Evolutionary conservation across 2,329 filamentous ascomycete species (phyloP).

Genomic region (Neopestalotiopsis sp.): DNA sequence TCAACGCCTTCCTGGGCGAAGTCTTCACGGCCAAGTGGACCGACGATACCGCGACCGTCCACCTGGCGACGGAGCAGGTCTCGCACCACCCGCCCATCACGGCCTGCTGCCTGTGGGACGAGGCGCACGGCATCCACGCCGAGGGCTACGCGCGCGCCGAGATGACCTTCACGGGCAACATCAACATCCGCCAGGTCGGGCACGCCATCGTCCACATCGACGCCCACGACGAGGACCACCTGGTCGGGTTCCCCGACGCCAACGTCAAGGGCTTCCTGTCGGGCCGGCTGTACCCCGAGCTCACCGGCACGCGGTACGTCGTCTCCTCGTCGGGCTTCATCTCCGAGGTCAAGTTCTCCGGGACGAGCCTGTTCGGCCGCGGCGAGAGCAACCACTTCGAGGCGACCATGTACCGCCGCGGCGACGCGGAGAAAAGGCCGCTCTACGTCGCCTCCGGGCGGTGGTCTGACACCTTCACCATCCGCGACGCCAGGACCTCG

Average conservation of each 20-base stretch:
- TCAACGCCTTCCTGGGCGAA: constrained; percentile 11
- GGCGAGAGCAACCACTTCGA: constrained; percentile 22
- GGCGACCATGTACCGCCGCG: constrained; percentile 29
- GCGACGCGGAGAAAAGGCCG: constrained; percentile 21
- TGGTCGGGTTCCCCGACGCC: constrained; percentile 16
- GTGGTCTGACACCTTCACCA: constrained; percentile 30
- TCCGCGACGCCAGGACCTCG: constrained; percentile 23
- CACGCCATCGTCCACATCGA: constrained; percentile 20
- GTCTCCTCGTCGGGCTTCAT: constrained; percentile 17
- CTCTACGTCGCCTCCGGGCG: constrained; percentile 36
- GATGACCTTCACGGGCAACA: constrained; percentile 16
- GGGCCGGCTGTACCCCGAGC: constrained; percentile 19
- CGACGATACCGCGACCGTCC: constrained; percentile 23
- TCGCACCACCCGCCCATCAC: constrained; percentile 38
- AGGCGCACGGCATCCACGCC: constrained; percentile 23
- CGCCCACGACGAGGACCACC: constrained; percentile 21
- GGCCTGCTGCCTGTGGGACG: constrained; percentile 32
- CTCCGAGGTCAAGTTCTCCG: constrained; percentile 15
- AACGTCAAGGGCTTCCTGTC: constrained; percentile 17
- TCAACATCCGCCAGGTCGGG: constrained; percentile 16
- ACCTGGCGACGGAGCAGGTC: constrained; percentile 33
- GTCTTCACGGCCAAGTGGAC: constrained; percentile 6
- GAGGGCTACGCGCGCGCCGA: constrained; percentile 14
- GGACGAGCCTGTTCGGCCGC: background rate
- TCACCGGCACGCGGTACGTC: constrained; percentile 15